These are phyloP conservation scores for Kurtzmaniella fragi DNA, from an alignment of 805 yeast species.

Conservation along the genomic window DNA sequence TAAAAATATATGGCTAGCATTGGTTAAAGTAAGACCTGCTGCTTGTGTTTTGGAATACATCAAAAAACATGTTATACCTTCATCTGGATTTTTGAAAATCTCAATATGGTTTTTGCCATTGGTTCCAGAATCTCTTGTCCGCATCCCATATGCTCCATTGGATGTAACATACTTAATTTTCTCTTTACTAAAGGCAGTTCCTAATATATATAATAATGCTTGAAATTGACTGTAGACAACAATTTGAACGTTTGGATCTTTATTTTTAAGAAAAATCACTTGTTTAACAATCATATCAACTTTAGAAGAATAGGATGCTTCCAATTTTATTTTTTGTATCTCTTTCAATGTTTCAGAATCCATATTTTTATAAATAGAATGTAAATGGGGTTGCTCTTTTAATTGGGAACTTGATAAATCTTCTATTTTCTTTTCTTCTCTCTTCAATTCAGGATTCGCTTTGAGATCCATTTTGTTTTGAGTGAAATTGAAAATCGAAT, in stretches of 20 bases:
- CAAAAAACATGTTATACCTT: slow-evolving; percentile 73
- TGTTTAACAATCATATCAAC: slow-evolving; percentile 78
- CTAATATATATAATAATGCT: slow-evolving; percentile 62
- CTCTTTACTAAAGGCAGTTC: slow-evolving; percentile 58
- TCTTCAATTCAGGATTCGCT: slow-evolving; percentile 30
- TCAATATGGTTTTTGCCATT: slow-evolving; percentile 41
- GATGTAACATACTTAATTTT: slow-evolving; percentile 56
- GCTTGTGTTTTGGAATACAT: slow-evolving; percentile 84
- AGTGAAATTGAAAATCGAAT: slow-evolving; percentile 67
- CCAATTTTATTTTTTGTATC: slow-evolving; percentile 33
- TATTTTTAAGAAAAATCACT: slow-evolving; percentile 53
- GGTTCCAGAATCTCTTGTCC: slow-evolving; percentile 10
- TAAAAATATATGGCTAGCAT: slow-evolving; percentile 87
- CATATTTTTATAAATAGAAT: slow-evolving; percentile 43
- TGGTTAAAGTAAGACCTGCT: slow-evolving; percentile 83
- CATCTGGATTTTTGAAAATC: slow-evolving; percentile 52
- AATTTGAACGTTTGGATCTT: slow-evolving; percentile 66
- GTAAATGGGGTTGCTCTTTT: slow-evolving; percentile 13
- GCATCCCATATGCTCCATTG: slow-evolving; percentile 30
- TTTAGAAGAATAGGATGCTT: slow-evolving; percentile 69
- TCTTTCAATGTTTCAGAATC: slow-evolving; percentile 37
- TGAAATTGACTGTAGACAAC: slow-evolving; percentile 89
- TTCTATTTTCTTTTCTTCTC: slow-evolving; percentile 1
- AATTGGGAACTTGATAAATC: slow-evolving; percentile 2
- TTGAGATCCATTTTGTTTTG: slow-evolving; percentile 48